These are phyloP conservation scores for Datura wrightii DNA, from an alignment of 257 asterid species.

Conservation along the genomic window DNA sequence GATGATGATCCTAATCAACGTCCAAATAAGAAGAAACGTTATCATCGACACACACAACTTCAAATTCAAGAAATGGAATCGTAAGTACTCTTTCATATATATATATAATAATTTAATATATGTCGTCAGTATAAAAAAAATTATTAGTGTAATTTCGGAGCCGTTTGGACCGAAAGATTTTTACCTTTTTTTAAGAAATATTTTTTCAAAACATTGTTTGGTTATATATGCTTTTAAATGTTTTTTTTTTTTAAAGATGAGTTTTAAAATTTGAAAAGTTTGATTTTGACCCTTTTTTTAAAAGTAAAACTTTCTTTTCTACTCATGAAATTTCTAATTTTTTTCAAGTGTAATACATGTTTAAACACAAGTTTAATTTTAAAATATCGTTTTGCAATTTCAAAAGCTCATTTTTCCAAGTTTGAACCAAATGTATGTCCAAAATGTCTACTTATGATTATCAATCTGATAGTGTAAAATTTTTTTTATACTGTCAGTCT, in stretches of 20 bases:
- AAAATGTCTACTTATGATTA: neutral
- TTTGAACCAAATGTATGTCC: neutral
- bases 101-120: neutral
- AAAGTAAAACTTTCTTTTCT: too few relatives aligned
- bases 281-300: too few relatives aligned
- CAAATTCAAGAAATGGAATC: slow-evolving; percentile 85
- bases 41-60: slow-evolving; percentile 76
- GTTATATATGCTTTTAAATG: too few relatives aligned
- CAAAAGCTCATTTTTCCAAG: neutral
- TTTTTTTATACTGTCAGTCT: neutral
- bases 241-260: too few relatives aligned
- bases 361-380: too few relatives aligned
- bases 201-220: neutral
- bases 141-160: too few relatives aligned
- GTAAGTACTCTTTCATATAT: slow-evolving; percentile 41
- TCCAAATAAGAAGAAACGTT: slow-evolving; percentile 70
- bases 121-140: neutral
- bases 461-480: neutral
- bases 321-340: neutral
- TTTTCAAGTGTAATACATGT: too few relatives aligned
- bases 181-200: neutral
- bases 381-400: too few relatives aligned
- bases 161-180: neutral
- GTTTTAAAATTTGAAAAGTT: too few relatives aligned
- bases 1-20: slow-evolving; percentile 61